phyloP scores from a whole-genome alignment of 305 asterid species.

The Andrographis paniculata region DNA sequence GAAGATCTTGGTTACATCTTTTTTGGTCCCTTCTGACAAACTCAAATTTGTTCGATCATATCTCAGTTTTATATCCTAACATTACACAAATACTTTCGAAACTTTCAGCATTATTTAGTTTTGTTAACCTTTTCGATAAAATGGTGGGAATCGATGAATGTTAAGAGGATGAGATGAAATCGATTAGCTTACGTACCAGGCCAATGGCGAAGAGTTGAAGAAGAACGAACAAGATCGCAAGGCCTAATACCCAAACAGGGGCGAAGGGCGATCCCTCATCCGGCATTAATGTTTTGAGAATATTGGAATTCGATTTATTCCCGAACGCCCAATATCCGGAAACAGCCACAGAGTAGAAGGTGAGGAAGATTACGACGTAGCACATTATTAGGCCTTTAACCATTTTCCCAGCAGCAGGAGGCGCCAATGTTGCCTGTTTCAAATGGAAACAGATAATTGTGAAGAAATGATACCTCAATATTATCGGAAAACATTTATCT shows the following conservation, averaged over 20 bases:
- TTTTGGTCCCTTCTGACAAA: no score
- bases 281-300: constrained; percentile 75
- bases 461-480: no score
- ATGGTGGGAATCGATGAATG: no score
- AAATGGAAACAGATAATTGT: background rate
- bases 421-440: constrained; percentile 86
- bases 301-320: constrained; percentile 64
- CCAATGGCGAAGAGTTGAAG: constrained; percentile 91
- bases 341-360: constrained; percentile 81
- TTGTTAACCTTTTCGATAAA: no score
- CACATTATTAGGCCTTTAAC: constrained; percentile 84
- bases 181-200: constrained; percentile 34
- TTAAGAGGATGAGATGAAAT: background rate
- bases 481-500: no score
- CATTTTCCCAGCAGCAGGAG: constrained; percentile 95
- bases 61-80: no score
- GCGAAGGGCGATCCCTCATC: constrained; percentile 75
- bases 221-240: constrained; percentile 52
- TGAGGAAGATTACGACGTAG: constrained; percentile 62
- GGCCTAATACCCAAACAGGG: constrained; percentile 70
- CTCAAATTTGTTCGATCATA: no score
- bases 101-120: no score
- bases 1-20: no score
- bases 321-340: constrained; percentile 95
- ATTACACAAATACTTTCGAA: no score